Base-by-base conservation (phyloP, 2,329 filamentous ascomycete species). In the Penicillium crustosum region DNA sequence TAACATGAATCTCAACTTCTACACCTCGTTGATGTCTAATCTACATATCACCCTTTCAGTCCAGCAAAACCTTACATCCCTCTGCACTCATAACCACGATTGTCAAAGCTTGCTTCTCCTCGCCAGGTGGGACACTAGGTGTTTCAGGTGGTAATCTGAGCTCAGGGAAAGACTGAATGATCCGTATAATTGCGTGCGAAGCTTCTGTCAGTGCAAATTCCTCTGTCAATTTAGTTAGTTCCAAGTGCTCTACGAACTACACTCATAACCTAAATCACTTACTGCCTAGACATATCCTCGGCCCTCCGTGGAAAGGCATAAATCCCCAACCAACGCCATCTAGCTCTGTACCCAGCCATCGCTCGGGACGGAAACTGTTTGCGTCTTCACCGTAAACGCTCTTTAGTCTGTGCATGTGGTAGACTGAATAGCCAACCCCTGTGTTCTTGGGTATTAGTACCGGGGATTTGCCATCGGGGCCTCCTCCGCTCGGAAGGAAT, bases 51-150 rank as follows among this genome's bases (percentile, higher is more conserved):
- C 6, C 15, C 25, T 21, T 19, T 45, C 43, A 15, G 5, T 31
- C 27, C 12, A 1, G 80, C 19, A 41, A 43, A 33, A 66, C 66
- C 39, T 61, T 54, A 35, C 66, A 69, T 19, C 67, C 63, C 47
- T 67, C 63, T 5, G 55, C 67, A 48, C 66, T 68, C 38, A 61
- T 62, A 4, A 68, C 48, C n/a, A 69, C 63, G 9, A 67, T 53
- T 1, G 62, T 66, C 23, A 69, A 44, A 27, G 35, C 52, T 36
- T 69, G 66, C 35, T 54, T 64, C 51, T 68, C 66, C 15, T 45
- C 62, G 2, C 67, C 66, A 27, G 64, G 38, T 13, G 65, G 61
- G 23, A 64, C 27, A 36, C 59, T 59, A 31, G 35, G 23, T 39
- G 38, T 36, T 19, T 35, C 35, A 57, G 25, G 33, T 29, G 54